Conservation (phyloP, 2,329 filamentous ascomycete genomes). For the Aspergillus pseudoviridinutans region DNA sequence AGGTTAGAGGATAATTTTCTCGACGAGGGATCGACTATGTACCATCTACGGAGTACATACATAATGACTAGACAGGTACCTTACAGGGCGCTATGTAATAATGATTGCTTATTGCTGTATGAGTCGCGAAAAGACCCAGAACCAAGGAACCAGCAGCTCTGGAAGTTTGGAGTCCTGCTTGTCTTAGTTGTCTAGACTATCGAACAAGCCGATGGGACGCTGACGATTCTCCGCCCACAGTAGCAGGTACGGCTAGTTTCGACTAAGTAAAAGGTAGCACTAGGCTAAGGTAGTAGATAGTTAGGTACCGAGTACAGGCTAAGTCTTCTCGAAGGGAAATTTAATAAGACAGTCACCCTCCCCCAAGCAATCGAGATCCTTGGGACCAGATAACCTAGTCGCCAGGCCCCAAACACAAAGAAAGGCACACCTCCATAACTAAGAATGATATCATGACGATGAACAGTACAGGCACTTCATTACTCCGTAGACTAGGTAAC, state of each 20-base stretch:
- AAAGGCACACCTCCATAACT: no score
- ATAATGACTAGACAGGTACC: not conserved
- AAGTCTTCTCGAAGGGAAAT: no score
- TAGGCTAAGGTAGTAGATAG: no score
- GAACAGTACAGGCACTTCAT: no score
- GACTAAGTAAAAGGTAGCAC: not conserved
- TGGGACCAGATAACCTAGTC: not conserved
- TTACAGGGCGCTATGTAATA: not conserved
- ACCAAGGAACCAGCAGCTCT: slow-evolving; percentile 14
- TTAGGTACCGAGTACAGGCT: no score
- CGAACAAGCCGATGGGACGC: not conserved
- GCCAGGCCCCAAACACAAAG: not conserved
- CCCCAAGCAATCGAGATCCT: not conserved
- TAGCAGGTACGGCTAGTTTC: not conserved
- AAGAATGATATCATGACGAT: no score
- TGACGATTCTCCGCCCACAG: not conserved
- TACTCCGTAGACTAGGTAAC: not conserved
- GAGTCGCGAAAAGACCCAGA: slow-evolving; percentile 7
- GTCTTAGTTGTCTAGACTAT: slow-evolving; percentile 9
- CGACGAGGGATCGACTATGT: no score
- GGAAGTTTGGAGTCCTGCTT: not conserved
- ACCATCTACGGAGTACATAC: not conserved
- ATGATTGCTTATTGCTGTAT: not conserved
- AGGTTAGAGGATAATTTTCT: no score
- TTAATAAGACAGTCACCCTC: not conserved